Conservation (phyloP, 1,139 yeast genomes). For the Wickerhamiella infanticola region DNA sequence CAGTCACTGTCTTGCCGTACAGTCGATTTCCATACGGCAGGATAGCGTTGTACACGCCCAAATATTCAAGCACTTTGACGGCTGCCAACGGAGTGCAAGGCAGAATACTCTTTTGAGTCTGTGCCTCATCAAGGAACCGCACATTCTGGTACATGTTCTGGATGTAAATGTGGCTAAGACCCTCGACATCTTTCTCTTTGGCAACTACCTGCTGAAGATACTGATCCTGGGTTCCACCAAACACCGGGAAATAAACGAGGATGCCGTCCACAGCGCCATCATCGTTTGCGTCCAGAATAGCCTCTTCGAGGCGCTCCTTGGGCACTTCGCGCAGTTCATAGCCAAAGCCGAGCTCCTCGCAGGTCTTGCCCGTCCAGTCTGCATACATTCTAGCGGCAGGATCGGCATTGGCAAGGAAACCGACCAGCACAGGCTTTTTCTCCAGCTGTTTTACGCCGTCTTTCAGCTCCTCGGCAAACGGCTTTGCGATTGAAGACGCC, state of each 20-base stretch:
- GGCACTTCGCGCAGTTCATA: slow-evolving; percentile 62
- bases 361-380: slow-evolving; percentile 87
- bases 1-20: slow-evolving; percentile 80
- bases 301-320: slow-evolving; percentile 75
- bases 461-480: slow-evolving; percentile 57
- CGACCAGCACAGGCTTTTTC: slow-evolving; percentile 60
- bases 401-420: slow-evolving; percentile 78
- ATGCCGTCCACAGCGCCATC: slow-evolving; percentile 75
- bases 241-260: slow-evolving; percentile 97
- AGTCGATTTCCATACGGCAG: slow-evolving; percentile 80
- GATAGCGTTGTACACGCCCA: slow-evolving; percentile 71
- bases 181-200: slow-evolving; percentile 88
- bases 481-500: slow-evolving; percentile 78
- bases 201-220: slow-evolving; percentile 82
- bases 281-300: slow-evolving; percentile 63
- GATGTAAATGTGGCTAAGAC: slow-evolving; percentile 76
- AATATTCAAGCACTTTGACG: slow-evolving; percentile 79
- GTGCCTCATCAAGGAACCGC: slow-evolving; percentile 55
- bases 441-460: slow-evolving; percentile 38
- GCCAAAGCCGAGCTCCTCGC: slow-evolving; percentile 68
- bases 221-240: slow-evolving; percentile 88
- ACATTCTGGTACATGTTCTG: slow-evolving; percentile 90
- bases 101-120: slow-evolving; percentile 64
- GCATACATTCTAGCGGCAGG: slow-evolving; percentile 96
- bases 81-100: slow-evolving; percentile 96